Conservation (phyloP, 306 rosid species). For the Lablab purpureus region DNA sequence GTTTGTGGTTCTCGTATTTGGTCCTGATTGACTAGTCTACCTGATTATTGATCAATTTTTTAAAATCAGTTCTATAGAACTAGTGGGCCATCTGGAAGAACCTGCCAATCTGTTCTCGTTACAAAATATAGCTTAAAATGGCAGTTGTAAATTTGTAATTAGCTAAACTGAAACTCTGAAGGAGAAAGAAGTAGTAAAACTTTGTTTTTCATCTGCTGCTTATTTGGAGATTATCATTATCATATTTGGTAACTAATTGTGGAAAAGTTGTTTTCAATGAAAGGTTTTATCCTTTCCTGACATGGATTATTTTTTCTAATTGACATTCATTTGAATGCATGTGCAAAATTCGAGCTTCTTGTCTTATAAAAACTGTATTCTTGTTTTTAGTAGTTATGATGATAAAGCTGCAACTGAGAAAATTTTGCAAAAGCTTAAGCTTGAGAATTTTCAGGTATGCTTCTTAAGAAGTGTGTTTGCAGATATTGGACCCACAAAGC, state of each 20-base stretch:
- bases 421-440: constrained; percentile 77
- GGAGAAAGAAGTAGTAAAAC: background rate
- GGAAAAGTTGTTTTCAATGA: background rate
- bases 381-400: constrained; percentile 69
- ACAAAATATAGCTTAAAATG: background rate
- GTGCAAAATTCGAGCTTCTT: constrained; percentile 34
- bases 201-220: constrained; percentile 17
- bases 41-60: background rate
- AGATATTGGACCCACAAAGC: constrained; percentile 34
- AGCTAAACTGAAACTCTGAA: background rate
- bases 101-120: background rate
- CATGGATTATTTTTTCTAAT: constrained; percentile 26
- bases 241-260: background rate
- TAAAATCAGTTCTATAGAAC: background rate
- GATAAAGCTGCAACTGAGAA: constrained; percentile 73
- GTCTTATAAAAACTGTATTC: constrained; percentile 1
- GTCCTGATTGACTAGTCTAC: constrained; percentile 5
- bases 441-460: constrained; percentile 88
- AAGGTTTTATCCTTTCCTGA: constrained; percentile 20
- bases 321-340: constrained; percentile 20
- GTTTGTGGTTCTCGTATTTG: background rate
- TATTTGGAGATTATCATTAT: constrained; percentile 18
- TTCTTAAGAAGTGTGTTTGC: constrained; percentile 23
- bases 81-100: background rate
- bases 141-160: background rate